Percentiles rank a stretch among this genome's conserved stretches.
Evolutionary conservation across 1,139 yeast species (phyloP).

Genomic region (Geotrichum australiense): DNA sequence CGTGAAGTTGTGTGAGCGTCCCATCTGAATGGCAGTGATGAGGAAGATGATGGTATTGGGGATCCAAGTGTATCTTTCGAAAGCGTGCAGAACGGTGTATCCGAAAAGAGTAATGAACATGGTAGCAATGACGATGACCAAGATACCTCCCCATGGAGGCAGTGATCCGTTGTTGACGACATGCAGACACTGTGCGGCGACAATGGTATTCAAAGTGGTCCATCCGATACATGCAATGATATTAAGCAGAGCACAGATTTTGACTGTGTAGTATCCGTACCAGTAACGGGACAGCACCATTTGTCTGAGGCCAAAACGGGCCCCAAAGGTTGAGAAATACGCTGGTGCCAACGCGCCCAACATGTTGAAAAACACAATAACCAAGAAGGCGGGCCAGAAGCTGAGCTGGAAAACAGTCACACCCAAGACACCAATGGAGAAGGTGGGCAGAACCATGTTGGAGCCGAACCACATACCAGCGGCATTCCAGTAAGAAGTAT

Average conservation of each 20-base stretch:
- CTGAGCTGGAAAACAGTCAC: constrained; percentile 43
- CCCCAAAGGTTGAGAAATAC: constrained; percentile 75
- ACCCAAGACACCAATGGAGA: constrained; percentile 76
- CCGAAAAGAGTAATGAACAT: constrained; percentile 79
- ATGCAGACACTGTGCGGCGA: constrained; percentile 77
- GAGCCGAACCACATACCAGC: constrained; percentile 94
- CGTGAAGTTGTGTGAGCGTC: constrained; percentile 55
- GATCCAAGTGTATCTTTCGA: constrained; percentile 85
- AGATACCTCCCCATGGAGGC: constrained; percentile 90
- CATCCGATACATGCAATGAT: constrained; percentile 88
- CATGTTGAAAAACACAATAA: constrained; percentile 63
- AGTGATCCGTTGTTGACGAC: constrained; percentile 59
- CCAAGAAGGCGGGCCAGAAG: constrained; percentile 59
- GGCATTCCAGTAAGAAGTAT: constrained; percentile 56
- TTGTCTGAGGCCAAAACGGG: constrained; percentile 80
- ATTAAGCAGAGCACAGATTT: constrained; percentile 72
- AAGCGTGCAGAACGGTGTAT: constrained; percentile 69
- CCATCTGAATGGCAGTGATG: constrained; percentile 70
- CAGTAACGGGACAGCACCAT: constrained; percentile 75
- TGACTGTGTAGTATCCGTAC: constrained; percentile 66
- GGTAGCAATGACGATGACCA: constrained; percentile 63
- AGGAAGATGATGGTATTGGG: constrained; percentile 70
- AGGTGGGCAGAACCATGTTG: constrained; percentile 80
- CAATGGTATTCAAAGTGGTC: constrained; percentile 91
- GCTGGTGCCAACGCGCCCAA: constrained; percentile 78